Evolutionary conservation across 495 filamentous ascomycete species (phyloP), one percentile per base, ranked within the genome.

Genomic region (Penicillium arizonense): DNA sequence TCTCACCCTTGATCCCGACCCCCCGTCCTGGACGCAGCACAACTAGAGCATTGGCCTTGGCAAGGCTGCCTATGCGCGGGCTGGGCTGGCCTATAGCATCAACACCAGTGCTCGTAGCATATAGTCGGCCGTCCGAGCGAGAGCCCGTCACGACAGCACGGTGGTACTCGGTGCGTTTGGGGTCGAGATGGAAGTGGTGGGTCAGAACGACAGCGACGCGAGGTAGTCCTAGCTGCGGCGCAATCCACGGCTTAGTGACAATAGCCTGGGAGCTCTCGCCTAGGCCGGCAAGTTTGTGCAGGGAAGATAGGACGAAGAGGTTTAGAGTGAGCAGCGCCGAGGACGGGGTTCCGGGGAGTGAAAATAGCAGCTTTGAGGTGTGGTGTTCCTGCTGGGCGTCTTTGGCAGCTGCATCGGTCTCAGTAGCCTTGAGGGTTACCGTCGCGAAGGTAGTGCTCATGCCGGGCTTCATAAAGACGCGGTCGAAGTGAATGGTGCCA

Each of bases 401-500:
- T 18, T 18, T 18, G 18, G 18, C 18, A 18, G 18, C 18, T 2
- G 45, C 20, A 30, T 53, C 57, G 26, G 18, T 18, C 18, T 45
- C 42, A 2, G 64, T 48, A 11, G 68, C 54, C 35, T 82, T 83
- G 63, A 79, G 72, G 3, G 88, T 85, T 3, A 97, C 78, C 1
- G 91, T 97, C 5, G 95, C 94, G 61, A 97, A 98, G 3, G 95
- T 97, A 9, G 91, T 96, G 3, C 95, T 95, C 67, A 96, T 97
- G 18, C 94, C 94, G 0, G 94, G 94, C 73, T 97, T 97, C 94
- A 98, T 97, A 24, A 85, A 82, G 5, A 97, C 95, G 24, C 95
- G 85, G 36, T 95, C 94, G 64, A 98, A 98, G 69, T 97, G 94
- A 61, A 98, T 96, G 0, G 88, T 96, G 13, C 94, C 94, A 50